phyloP scores from a whole-genome alignment of 129 eudicot genomes.

The Rutidosis leptorrhynchoides region DNA sequence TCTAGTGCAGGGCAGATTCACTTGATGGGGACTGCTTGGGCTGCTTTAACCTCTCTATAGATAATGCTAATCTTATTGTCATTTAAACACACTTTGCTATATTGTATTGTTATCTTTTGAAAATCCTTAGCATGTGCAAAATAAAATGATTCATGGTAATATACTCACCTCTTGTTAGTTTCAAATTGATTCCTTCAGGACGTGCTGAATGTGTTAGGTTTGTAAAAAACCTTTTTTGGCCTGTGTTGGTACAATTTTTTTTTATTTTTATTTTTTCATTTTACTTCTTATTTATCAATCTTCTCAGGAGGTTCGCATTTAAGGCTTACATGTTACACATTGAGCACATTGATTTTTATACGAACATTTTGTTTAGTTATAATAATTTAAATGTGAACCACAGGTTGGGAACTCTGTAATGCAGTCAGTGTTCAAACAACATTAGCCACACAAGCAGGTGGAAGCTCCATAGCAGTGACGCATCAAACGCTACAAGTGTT shows the following conservation, averaged over 20 bases:
- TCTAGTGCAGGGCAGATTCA: slow-evolving; percentile 98
- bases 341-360: neutral
- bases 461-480: slow-evolving; percentile 62
- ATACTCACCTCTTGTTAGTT: slow-evolving; percentile 12
- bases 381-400: slow-evolving; percentile 21
- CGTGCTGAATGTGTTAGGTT: slow-evolving; percentile 95
- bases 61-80: slow-evolving; percentile 65
- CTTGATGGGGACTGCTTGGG: slow-evolving; percentile 99
- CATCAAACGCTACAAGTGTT: slow-evolving; percentile 78
- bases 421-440: slow-evolving; percentile 60
- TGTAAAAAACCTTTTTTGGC: slow-evolving; percentile 75
- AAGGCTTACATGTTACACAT: neutral
- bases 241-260: slow-evolving; percentile 63
- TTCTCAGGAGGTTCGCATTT: slow-evolving; percentile 67
- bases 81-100: slow-evolving; percentile 13
- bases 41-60: slow-evolving; percentile 95
- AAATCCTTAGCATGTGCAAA: slow-evolving; percentile 14
- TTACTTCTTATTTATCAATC: too few species aligned
- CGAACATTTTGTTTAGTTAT: neutral
- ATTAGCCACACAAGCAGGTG: slow-evolving; percentile 64
- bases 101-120: neutral
- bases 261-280: too few species aligned
- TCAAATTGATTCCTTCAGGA: slow-evolving; percentile 43
- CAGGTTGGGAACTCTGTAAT: slow-evolving; percentile 62
- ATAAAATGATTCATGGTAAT: neutral